Evolutionary conservation across 2,329 filamentous ascomycete genomes (phyloP).

Genomic region (Botrytis sinoallii): DNA sequence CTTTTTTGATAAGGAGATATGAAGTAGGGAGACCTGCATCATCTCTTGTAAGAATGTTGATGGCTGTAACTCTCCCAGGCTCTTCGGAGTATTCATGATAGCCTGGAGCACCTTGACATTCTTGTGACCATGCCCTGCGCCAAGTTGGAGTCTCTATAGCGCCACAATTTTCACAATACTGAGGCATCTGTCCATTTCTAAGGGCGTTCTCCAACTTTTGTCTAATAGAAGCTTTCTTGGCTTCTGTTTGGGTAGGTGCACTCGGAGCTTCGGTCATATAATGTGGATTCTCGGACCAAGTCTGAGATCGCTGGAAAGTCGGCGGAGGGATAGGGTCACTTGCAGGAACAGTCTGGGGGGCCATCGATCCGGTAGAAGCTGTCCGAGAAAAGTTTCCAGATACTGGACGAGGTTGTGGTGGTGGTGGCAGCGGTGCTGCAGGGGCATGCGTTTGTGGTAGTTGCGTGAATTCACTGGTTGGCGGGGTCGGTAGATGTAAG

Average conservation of each 20-base stretch:
- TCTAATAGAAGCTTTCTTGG: conserved; percentile 40
- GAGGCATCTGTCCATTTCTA: conserved; percentile 77
- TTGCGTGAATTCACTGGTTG: conserved; percentile 18
- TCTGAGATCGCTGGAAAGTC: conserved; percentile 43
- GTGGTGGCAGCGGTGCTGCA: conserved; percentile 21
- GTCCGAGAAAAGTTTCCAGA: conserved; percentile 38
- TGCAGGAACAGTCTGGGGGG: conserved; percentile 42
- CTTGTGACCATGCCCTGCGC: conserved; percentile 87
- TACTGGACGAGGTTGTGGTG: conserved; percentile 42
- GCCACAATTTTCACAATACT: conserved; percentile 88
- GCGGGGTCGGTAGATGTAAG: conserved; percentile 15
- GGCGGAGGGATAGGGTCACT: conserved; percentile 51
- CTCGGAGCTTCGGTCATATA: conserved; percentile 39
- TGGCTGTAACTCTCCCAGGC: conserved; percentile 69
- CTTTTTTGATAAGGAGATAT: conserved; percentile 78
- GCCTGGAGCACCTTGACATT: conserved; percentile 65
- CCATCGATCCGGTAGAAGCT: conserved; percentile 36
- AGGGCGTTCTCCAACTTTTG: conserved; percentile 62
- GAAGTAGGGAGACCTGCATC: conserved; percentile 58
- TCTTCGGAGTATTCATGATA: conserved; percentile 70
- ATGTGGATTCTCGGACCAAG: conserved; percentile 46
- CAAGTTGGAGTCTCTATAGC: conserved; percentile 95
- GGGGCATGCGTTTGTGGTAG: conserved; percentile 13
- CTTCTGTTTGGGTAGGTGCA: conserved; percentile 19
- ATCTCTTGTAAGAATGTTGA: conserved; percentile 64